phyloP scores from a whole-genome alignment of 305 asterid genomes.

The Euphrasia arctica region DNA sequence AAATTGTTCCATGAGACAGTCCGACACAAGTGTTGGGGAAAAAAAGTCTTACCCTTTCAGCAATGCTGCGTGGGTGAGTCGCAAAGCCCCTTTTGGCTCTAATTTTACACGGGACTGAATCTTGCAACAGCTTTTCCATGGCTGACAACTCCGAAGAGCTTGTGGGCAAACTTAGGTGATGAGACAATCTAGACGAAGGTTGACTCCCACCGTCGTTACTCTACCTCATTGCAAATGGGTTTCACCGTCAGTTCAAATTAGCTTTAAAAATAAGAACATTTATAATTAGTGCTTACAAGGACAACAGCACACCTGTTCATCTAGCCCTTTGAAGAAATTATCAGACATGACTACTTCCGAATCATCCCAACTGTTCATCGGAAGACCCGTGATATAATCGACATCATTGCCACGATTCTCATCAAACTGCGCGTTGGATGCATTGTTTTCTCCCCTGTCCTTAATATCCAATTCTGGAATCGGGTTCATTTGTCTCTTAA shows the following conservation, averaged over 20 bases:
- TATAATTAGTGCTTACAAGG: neutral
- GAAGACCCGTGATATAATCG: slow-evolving; percentile 37
- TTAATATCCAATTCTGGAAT: slow-evolving; percentile 41
- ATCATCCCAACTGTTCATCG: slow-evolving; percentile 59
- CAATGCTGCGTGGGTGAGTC: slow-evolving; percentile 94
- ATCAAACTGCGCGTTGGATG: slow-evolving; percentile 17
- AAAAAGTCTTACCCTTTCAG: slow-evolving; percentile 62
- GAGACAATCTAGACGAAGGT: slow-evolving; percentile 40
- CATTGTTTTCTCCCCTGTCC: slow-evolving; percentile 27
- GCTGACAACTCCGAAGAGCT: slow-evolving; percentile 31
- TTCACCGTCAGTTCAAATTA: slow-evolving; percentile 2
- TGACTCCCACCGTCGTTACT: slow-evolving; percentile 31
- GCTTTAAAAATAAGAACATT: neutral
- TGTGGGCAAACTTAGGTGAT: slow-evolving; percentile 66
- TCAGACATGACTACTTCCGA: slow-evolving; percentile 31
- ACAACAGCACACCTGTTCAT: slow-evolving; percentile 38
- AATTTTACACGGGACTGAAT: too few relatives aligned
- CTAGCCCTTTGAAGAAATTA: slow-evolving; percentile 42
- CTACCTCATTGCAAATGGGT: slow-evolving; percentile 32
- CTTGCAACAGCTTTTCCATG: too few relatives aligned
- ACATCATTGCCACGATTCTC: slow-evolving; percentile 28
- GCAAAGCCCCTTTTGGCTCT: slow-evolving; percentile 41
- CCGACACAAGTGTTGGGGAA: neutral
- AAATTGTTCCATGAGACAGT: too few relatives aligned
- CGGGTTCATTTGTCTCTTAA: slow-evolving; percentile 37